Percentiles rank a stretch among this genome's conserved stretches.
Conservation (phyloP, 2,329 filamentous ascomycete genomes). For the Exophiala bonariae region DNA sequence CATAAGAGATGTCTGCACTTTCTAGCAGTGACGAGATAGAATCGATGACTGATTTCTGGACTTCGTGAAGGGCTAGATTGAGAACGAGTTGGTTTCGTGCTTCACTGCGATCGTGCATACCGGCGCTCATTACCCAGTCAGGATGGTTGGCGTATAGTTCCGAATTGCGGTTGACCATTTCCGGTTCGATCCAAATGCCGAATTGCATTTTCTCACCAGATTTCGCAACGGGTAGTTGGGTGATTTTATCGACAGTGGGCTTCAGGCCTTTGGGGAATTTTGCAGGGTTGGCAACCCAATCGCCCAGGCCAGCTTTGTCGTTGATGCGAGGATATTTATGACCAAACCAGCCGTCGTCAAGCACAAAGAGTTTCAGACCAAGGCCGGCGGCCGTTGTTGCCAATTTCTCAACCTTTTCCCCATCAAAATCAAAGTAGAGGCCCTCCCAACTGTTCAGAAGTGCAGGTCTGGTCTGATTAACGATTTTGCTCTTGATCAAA, state of each 20-base stretch:
- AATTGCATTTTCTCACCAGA: slow-evolving; percentile 55
- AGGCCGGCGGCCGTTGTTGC: slow-evolving; percentile 59
- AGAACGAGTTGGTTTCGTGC: slow-evolving; percentile 61
- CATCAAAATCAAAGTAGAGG: slow-evolving; percentile 59
- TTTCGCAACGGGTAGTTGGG: slow-evolving; percentile 49
- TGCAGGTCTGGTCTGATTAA: slow-evolving; percentile 52
- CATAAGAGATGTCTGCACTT: slow-evolving; percentile 56
- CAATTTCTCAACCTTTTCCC: slow-evolving; percentile 55
- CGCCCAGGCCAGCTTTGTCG: slow-evolving; percentile 61
- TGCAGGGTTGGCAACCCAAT: slow-evolving; percentile 61
- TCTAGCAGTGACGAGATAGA: slow-evolving; percentile 56
- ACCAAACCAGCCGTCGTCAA: slow-evolving; percentile 70
- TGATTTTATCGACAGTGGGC: slow-evolving; percentile 54
- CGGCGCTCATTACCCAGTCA: slow-evolving; percentile 63
- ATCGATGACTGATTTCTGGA: slow-evolving; percentile 63
- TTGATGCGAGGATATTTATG: slow-evolving; percentile 59
- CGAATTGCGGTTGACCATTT: slow-evolving; percentile 67
- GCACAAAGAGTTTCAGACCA: slow-evolving; percentile 63
- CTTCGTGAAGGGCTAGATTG: slow-evolving; percentile 60
- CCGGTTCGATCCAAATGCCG: slow-evolving; percentile 67
- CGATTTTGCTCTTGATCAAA: slow-evolving; percentile 59
- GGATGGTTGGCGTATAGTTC: slow-evolving; percentile 62
- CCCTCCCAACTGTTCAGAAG: slow-evolving; percentile 69
- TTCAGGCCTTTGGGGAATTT: slow-evolving; percentile 60
- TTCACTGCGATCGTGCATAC: slow-evolving; percentile 56